phyloP scores from a whole-genome alignment of 2,329 filamentous ascomycete species.

The Kalmusia sp. region DNA sequence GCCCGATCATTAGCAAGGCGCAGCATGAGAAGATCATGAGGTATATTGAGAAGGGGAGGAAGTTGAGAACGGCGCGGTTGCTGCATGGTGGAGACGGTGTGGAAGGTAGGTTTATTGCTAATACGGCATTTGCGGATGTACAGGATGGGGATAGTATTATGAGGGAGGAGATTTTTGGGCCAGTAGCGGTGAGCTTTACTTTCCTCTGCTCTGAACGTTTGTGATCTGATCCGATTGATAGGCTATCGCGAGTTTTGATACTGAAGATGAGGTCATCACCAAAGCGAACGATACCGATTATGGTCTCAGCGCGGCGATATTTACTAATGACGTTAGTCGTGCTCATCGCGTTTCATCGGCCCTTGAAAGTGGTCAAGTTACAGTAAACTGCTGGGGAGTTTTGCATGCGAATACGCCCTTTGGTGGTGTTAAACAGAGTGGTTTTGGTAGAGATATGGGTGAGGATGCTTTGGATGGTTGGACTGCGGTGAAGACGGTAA shows the following conservation, averaged over 20 bases:
- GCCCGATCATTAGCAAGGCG: slow-evolving; percentile 70
- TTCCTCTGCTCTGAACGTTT: no score
- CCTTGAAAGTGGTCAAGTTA: slow-evolving; percentile 58
- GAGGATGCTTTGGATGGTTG: slow-evolving; percentile 18
- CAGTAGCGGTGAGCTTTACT: slow-evolving; percentile 64
- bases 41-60: no score
- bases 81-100: slow-evolving; percentile 66
- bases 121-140: no score
- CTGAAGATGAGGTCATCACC: slow-evolving; percentile 57
- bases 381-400: slow-evolving; percentile 52
- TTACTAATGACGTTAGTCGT: slow-evolving; percentile 54
- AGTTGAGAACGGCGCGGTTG: no score
- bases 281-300: slow-evolving; percentile 64
- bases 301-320: slow-evolving; percentile 64
- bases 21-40: slow-evolving; percentile 72
- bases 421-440: slow-evolving; percentile 63
- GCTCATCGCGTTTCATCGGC: slow-evolving; percentile 53
- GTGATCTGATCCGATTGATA: no score
- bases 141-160: no score
- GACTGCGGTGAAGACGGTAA: slow-evolving; percentile 2
- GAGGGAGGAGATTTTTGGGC: slow-evolving; percentile 67
- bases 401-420: slow-evolving; percentile 56
- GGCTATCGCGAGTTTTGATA: slow-evolving; percentile 61
- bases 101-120: no score
- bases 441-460: slow-evolving; percentile 59